Base-by-base conservation (phyloP, 768 basidiomycete genomes). In the Phylloporus sp. region DNA sequence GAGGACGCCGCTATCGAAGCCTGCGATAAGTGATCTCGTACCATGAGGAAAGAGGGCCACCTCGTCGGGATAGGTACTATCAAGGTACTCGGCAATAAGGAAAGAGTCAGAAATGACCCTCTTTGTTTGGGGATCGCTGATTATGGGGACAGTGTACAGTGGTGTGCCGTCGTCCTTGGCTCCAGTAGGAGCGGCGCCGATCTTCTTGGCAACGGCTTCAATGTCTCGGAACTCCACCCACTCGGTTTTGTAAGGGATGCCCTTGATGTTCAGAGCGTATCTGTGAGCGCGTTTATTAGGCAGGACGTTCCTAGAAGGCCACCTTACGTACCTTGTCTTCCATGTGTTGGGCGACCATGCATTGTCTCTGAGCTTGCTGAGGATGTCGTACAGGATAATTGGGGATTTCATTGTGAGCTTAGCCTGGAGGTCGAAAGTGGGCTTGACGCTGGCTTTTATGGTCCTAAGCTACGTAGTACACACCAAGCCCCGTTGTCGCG, bases 321-420 rank as follows among this genome's bases (percentile, higher is more conserved):
- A 7, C 47, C 66, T 45, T n/a, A n/a, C n/a, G n/a, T 36, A 74
- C 78, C 79, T 59, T 12, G 65, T 63, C 59, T 75, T 78, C 73
- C 73, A 76, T 29, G 74, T 73, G 52, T 77, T 79, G 9, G 76
- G 73, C 6, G 75, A 74, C 71, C 74, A 78, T 8, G 70, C 65
- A 5, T 60, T 64, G 42, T 9, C 47, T 1, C 59, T 47, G 6
- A 66, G 45, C 34, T 57, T 66, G 31, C 70, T 68, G 22, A 73
- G 72, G 36, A 80, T 72, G 49, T 79, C 79, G 63, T 78, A 80
- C 40, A 78, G 62, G 52, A 76, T 72, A 50, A 65, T 67, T 15
- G 61, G 60, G 22, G 43, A 54, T 13, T 52, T 12, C 69, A 72
- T 72, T 28, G 56, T 41, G 47, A 29, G 38, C 6, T 27, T 22